These are phyloP conservation scores for Ceratonia siliqua DNA, from an alignment of 306 rosid species.

Conservation along the genomic window DNA sequence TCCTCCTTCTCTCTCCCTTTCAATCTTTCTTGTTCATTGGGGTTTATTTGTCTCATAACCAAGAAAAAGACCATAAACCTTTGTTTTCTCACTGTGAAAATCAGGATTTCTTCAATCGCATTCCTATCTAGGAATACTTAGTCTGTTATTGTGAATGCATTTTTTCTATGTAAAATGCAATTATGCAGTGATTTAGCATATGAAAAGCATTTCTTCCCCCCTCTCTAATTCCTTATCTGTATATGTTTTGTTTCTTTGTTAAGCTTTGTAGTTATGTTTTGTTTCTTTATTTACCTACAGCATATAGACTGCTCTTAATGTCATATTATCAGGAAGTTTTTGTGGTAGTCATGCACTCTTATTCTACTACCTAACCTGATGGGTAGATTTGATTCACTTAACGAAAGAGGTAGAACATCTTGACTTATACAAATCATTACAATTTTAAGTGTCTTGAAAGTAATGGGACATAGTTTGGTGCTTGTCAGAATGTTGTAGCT, in stretches of 20 bases:
- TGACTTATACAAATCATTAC: constrained; percentile 89
- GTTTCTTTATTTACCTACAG: too few relatives aligned
- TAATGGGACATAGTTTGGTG: constrained; percentile 90
- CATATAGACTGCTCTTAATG: too few relatives aligned
- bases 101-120: not conserved
- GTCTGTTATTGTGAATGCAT: not conserved
- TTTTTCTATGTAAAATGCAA: not conserved
- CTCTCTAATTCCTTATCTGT: not conserved
- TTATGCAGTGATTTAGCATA: not conserved
- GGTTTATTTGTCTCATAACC: too few relatives aligned
- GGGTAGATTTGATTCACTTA: too few relatives aligned
- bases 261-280: too few relatives aligned
- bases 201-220: not conserved
- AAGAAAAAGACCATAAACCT: too few relatives aligned
- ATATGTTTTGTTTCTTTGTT: too few relatives aligned
- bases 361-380: too few relatives aligned
- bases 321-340: not conserved
- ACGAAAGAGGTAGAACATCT: too few relatives aligned
- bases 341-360: not conserved
- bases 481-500: constrained; percentile 92
- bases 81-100: too few relatives aligned
- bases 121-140: not conserved
- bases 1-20: too few relatives aligned
- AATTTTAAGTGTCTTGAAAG: constrained; percentile 87
- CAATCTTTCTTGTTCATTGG: too few relatives aligned